phyloP scores from a whole-genome alignment of 2,329 filamentous ascomycete genomes.

The Lecanicillium sp. region DNA sequence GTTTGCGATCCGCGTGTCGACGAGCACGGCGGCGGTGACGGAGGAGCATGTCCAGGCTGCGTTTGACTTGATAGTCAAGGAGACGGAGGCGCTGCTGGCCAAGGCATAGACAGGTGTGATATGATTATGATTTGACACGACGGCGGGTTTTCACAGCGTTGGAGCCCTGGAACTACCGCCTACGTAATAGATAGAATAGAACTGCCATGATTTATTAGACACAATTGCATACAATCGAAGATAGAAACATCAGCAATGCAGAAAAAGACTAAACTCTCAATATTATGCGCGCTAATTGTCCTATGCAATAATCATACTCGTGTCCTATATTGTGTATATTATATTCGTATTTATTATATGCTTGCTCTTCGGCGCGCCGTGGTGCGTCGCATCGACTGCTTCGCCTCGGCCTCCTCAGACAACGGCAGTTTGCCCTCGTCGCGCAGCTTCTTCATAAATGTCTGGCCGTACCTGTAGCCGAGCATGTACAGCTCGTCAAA shows the following conservation, averaged over 20 bases:
- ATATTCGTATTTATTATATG: constrained; percentile 43
- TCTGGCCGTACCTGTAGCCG: constrained; percentile 79
- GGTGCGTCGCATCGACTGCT: constrained; percentile 68
- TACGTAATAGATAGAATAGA: no score
- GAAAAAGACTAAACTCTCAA: no score
- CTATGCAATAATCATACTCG: neutral
- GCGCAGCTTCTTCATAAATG: constrained; percentile 69
- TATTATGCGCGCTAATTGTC: neutral
- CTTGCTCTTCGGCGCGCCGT: constrained; percentile 76
- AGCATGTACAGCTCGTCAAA: constrained; percentile 95
- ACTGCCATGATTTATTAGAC: no score
- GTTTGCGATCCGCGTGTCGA: constrained; percentile 77
- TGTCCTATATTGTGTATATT: neutral
- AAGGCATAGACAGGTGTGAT: neutral
- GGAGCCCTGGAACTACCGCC: no score
- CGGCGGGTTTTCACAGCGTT: no score
- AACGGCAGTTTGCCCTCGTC: constrained; percentile 70
- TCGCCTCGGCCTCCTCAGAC: constrained; percentile 67
- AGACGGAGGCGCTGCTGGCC: constrained; percentile 40
- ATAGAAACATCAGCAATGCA: no score
- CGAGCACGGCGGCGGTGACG: constrained; percentile 58
- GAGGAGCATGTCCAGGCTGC: constrained; percentile 69
- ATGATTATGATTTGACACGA: no score
- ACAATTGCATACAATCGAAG: no score
- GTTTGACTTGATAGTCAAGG: constrained; percentile 66